Base-by-base conservation (phyloP, 2,329 filamentous ascomycete genomes). In the Fusarium protoensiforme region DNA sequence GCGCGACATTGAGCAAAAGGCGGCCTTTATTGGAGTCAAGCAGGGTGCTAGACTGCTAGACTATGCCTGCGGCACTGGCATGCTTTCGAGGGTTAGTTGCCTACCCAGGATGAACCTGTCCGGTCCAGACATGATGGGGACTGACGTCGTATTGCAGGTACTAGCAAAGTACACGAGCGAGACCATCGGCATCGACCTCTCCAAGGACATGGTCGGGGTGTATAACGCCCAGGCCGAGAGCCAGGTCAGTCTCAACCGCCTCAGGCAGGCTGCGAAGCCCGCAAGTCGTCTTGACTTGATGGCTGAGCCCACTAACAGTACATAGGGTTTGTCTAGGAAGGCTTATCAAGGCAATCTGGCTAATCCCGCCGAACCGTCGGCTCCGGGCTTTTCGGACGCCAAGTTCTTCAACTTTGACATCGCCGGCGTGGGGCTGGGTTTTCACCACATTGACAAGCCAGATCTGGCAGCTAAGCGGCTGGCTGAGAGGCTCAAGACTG, bases 41-140 rank as follows among this genome's bases (percentile, higher is more conserved):
- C 61, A 83, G 75, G 77, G 78, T 75, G 64, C 84, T 90, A 87
- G 87, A 53, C 81, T 94, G 22, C 84, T 95, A 2, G 93, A 95
- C 79, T 95, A 95, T 81, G 93, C 93, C 18, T 95, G 93, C 78
- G 93, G 93, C 10, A 91, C 92, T 7, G 92, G 92, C 3, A 81
- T 89, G 63, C 85, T 93, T 71, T 92, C 92, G 14, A 86, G 88
- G 80, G 91, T 92, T 78, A 74, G 86, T 82, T 22, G 22, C 33
- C 61, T 46, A 22, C 14, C 20, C 31, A 18, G 9, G 29, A 61
- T 24, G 33, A 64, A 27, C 51, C 61, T 22, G 16, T 56, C 64
- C 22, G 33, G 14, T 43, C 29, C 27, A 51, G 22, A 16, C 38
- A 18, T 24, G 35, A 62, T 22, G 16, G 31, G 48, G 57, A 51